Conservation (phyloP, 805 yeast genomes). For the Candida maris region DNA sequence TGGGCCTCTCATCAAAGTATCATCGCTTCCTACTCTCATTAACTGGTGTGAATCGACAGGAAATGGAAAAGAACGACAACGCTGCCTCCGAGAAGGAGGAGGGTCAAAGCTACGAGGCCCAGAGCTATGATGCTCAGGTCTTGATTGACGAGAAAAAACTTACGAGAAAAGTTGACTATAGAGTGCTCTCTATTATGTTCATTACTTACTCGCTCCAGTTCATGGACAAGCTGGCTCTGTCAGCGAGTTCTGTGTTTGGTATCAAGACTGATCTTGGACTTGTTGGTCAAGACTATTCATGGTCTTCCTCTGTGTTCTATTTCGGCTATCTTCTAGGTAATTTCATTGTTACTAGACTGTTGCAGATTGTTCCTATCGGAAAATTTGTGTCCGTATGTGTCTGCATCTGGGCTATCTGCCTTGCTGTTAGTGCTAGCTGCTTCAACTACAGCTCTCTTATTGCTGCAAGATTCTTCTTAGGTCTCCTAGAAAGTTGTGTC, state of each 20-base stretch:
- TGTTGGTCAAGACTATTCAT: constrained; percentile 37
- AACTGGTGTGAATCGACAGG: no score
- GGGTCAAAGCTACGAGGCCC: no score
- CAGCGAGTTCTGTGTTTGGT: constrained; percentile 55
- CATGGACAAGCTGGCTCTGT: constrained; percentile 55
- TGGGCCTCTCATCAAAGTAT: no score
- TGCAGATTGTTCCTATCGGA: constrained; percentile 58
- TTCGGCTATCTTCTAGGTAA: constrained; percentile 62
- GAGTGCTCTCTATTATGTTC: constrained; percentile 47
- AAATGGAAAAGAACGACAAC: no score
- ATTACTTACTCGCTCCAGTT: constrained; percentile 44
- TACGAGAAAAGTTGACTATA: constrained; percentile 44
- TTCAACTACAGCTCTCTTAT: constrained; percentile 42
- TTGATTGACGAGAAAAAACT: constrained; percentile 15
- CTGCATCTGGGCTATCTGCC: constrained; percentile 62
- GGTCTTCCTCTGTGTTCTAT: constrained; percentile 36
- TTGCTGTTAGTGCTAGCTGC: constrained; percentile 46
- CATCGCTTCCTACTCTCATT: no score
- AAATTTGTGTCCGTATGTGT: constrained; percentile 47
- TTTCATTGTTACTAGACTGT: constrained; percentile 40
- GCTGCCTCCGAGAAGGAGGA: no score
- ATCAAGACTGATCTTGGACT: constrained; percentile 48
- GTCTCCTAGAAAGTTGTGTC: constrained; percentile 49
- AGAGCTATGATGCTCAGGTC: constrained; percentile 13
- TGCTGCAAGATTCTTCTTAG: constrained; percentile 47